Evolutionary conservation across 2,329 filamentous ascomycete genomes (phyloP).

Genomic region (Setomelanomma holmii): DNA sequence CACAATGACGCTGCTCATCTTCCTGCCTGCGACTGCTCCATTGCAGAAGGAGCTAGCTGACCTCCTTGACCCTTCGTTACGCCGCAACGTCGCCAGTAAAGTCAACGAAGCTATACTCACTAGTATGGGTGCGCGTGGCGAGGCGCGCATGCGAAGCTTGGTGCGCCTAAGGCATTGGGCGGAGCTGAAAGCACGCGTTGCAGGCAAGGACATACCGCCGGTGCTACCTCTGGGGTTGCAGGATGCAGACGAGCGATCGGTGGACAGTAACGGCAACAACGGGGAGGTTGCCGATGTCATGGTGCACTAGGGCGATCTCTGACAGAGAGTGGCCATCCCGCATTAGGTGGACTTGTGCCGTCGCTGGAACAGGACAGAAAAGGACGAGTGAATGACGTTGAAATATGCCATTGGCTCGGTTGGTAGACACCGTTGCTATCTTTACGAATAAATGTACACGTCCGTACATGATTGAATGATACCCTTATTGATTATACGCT

Average conservation of each 20-base stretch:
- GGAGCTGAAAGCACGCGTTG: conserved; percentile 66
- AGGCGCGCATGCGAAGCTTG: conserved; percentile 82
- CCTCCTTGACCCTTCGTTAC: conserved; percentile 79
- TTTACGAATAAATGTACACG: too few species aligned
- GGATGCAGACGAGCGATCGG: conserved; percentile 33
- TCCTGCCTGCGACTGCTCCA: conserved; percentile 71
- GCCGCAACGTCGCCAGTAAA: conserved; percentile 80
- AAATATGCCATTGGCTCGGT: too few species aligned
- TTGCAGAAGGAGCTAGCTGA: conserved; percentile 77
- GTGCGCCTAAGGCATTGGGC: conserved; percentile 86
- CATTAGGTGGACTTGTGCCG: neutral
- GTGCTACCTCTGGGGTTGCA: conserved; percentile 53
- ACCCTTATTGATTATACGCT: too few species aligned
- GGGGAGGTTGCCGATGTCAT: conserved; percentile 47
- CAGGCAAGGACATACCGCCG: conserved; percentile 51
- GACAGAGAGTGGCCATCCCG: too few species aligned
- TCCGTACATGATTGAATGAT: too few species aligned
- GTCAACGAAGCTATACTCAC: conserved; percentile 90
- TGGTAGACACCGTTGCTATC: too few species aligned
- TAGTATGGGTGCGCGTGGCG: conserved; percentile 73
- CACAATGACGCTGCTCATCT: conserved; percentile 92
- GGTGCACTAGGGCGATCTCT: conserved; percentile 43
- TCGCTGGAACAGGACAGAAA: too few species aligned
- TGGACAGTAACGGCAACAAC: conserved; percentile 39
- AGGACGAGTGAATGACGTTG: too few species aligned